A percentile compares a stretch with the other conserved stretches of the same genome.
Evolutionary conservation across 352 stramenopile genomes (phyloP).

Genomic region (Phytophthora aleatoria): DNA sequence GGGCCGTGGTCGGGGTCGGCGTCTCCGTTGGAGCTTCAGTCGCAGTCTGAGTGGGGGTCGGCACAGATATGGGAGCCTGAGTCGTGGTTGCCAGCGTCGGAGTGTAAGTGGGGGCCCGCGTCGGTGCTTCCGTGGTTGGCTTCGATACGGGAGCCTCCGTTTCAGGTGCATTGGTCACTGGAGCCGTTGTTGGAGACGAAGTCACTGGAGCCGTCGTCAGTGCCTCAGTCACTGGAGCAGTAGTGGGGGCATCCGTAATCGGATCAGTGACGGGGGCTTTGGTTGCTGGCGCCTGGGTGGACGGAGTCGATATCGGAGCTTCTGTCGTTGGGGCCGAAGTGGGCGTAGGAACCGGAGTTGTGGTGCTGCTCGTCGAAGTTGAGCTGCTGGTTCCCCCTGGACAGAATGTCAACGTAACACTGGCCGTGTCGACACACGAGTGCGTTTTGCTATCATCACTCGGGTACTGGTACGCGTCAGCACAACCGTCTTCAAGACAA

Average conservation of each 20-base stretch:
- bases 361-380: background rate
- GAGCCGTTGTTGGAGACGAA: background rate
- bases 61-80: background rate
- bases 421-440: conserved; percentile 40
- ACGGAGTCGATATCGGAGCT: background rate
- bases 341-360: conserved; percentile 2
- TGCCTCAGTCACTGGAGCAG: conserved; percentile 1
- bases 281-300: conserved; percentile 6
- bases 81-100: no score
- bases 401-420: conserved; percentile 62
- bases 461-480: conserved; percentile 65
- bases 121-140: conserved; percentile 18
- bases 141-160: background rate
- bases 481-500: conserved; percentile 47
- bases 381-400: conserved; percentile 34
- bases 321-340: conserved; percentile 1
- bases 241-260: background rate
- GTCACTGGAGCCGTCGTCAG: conserved; percentile 4
- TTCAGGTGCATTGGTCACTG: background rate
- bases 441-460: conserved; percentile 59
- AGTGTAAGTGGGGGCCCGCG: background rate
- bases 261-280: background rate
- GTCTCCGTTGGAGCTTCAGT: conserved; percentile 26
- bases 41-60: background rate
- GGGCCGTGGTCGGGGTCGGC: conserved; percentile 5